Evolutionary conservation across 441 rosid species (phyloP).

Genomic region (Croton laevigatus): DNA sequence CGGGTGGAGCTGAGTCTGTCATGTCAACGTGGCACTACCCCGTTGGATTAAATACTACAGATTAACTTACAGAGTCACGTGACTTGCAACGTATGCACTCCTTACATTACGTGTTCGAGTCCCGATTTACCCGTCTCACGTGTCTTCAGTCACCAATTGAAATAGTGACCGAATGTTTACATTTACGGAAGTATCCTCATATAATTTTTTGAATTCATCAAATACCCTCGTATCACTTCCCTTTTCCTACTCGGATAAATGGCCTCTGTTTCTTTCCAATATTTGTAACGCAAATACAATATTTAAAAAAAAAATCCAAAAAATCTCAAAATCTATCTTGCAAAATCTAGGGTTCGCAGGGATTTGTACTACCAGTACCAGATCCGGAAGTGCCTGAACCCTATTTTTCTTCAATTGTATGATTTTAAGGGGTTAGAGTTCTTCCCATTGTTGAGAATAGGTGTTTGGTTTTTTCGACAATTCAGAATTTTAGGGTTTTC

Average conservation of each 20-base stretch:
- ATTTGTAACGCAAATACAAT: conserved; percentile 2
- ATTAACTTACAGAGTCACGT: conserved; percentile 1
- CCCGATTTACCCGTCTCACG: neutral
- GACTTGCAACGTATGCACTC: conserved; percentile 1
- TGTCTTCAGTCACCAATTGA: neutral
- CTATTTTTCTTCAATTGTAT: neutral
- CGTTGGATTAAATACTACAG: neutral
- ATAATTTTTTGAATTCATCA: neutral
- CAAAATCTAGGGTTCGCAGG: conserved; percentile 20
- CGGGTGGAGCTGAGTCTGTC: neutral
- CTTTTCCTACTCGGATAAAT: neutral
- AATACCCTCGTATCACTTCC: neutral
- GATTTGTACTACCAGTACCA: neutral
- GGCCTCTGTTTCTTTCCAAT: neutral
- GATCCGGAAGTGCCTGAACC: conserved; percentile 6
- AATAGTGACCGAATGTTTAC: neutral
- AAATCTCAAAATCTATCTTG: neutral
- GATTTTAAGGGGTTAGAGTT: conserved; percentile 13
- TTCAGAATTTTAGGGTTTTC: conserved; percentile 5
- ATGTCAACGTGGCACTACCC: neutral
- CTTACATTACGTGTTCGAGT: conserved; percentile 5
- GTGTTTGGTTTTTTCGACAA: neutral
- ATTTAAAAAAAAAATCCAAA: neutral
- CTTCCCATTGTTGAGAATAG: conserved; percentile 11
- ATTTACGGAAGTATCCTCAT: neutral